phyloP scores from a whole-genome alignment of 2,329 filamentous ascomycete species.

The Penicillium sp. region DNA sequence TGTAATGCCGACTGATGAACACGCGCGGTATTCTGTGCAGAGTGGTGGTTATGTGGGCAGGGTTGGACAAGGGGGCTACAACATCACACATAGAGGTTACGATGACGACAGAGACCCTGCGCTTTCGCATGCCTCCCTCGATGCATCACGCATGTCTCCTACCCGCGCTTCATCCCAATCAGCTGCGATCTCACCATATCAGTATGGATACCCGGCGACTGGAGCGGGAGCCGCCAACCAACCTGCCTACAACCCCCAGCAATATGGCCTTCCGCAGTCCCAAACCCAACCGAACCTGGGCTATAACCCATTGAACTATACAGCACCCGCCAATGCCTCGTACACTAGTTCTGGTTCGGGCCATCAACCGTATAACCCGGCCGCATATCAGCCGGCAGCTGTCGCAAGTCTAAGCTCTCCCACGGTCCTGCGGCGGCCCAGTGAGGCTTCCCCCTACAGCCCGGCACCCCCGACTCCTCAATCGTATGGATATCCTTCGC shows the following conservation, averaged over 20 bases:
- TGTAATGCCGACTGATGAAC: slow-evolving; percentile 32
- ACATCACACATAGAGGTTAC: slow-evolving; percentile 18
- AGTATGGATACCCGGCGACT: slow-evolving; percentile 39
- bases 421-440: slow-evolving; percentile 31
- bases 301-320: slow-evolving; percentile 67
- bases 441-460: slow-evolving; percentile 24
- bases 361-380: slow-evolving; percentile 48
- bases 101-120: slow-evolving; percentile 32
- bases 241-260: slow-evolving; percentile 57
- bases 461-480: slow-evolving; percentile 30
- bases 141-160: slow-evolving; percentile 33
- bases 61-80: slow-evolving; percentile 32
- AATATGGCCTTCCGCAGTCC: slow-evolving; percentile 48
- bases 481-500: slow-evolving; percentile 29
- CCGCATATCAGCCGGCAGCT: slow-evolving; percentile 43
- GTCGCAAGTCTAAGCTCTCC: slow-evolving; percentile 28
- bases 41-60: slow-evolving; percentile 32
- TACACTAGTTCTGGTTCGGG: slow-evolving; percentile 24
- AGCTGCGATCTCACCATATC: slow-evolving; percentile 43
- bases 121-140: slow-evolving; percentile 33
- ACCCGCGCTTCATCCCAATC: slow-evolving; percentile 41
- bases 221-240: slow-evolving; percentile 35
- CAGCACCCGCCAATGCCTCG: slow-evolving; percentile 21
- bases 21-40: slow-evolving; percentile 33
- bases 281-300: slow-evolving; percentile 46